These are phyloP conservation scores for Coprinopsis marcescibilis DNA, from an alignment of 768 basidiomycete genomes.

Conservation along the genomic window DNA sequence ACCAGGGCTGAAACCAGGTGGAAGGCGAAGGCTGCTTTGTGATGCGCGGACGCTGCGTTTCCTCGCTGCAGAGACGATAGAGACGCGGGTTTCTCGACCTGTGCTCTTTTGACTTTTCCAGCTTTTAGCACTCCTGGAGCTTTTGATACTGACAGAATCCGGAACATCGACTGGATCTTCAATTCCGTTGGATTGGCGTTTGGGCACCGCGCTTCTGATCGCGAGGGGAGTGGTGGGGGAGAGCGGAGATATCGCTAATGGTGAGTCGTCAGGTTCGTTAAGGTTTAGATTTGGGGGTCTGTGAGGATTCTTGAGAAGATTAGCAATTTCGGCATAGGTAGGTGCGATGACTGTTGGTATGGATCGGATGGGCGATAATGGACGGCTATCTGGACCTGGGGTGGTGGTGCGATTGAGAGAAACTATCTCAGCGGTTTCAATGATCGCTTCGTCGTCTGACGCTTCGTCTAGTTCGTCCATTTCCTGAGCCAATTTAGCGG, in stretches of 20 bases:
- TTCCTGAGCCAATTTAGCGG: conserved; percentile 65
- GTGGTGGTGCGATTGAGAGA: no score
- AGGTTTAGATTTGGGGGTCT: conserved; percentile 7
- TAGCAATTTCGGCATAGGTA: conserved; percentile 1
- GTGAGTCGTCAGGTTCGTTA: neutral
- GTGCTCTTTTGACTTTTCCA: conserved; percentile 26
- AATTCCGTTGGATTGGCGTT: conserved; percentile 18
- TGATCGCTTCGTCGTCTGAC: conserved; percentile 32
- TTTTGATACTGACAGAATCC: conserved; percentile 36
- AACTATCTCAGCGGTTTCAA: conserved; percentile 43
- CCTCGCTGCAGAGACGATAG: conserved; percentile 58
- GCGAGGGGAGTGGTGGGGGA: conserved; percentile 16
- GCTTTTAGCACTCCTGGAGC: conserved; percentile 29
- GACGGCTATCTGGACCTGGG: conserved; percentile 14
- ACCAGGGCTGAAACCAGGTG: conserved; percentile 23
- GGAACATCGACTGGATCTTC: conserved; percentile 24
- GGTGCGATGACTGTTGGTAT: conserved; percentile 7
- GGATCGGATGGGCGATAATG: conserved; percentile 15
- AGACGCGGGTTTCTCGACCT: conserved; percentile 25
- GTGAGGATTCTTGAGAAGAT: no score
- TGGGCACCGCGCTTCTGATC: conserved; percentile 10
- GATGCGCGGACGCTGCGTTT: conserved; percentile 59
- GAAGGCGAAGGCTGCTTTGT: conserved; percentile 61
- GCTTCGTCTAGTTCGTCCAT: conserved; percentile 56
- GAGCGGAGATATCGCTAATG: conserved; percentile 17